Base-by-base conservation (phyloP, 805 yeast species). In the Hanseniaspora lachancei region DNA sequence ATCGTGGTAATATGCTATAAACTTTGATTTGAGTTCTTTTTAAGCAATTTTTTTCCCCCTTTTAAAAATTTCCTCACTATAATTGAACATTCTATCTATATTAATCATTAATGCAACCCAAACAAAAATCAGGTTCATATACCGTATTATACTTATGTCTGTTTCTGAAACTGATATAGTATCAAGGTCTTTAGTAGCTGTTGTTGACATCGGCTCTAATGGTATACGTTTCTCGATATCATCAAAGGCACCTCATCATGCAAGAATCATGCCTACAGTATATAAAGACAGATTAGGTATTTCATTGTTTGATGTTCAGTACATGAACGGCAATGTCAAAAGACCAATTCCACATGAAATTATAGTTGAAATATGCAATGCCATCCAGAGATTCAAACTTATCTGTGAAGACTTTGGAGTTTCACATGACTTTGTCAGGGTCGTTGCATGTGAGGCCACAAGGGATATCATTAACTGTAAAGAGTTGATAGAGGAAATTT, bases 321-420 rank as follows among this genome's bases (percentile, higher is more conserved):
- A 71, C 64, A 63, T 72, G 58, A 57, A 75, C 6, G 60, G 72
- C 58, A 61, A 73, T 46, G 70, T 66, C 15, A 76, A 74, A 59
- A 72, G 71, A 15, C 84, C 84, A 0, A 80, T 80, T 43, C 83
- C 83, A 0, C 69, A 72, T 3, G 78, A 76, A 43, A 79, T 78
- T 3, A 79, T 84, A 36, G 65, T 66, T 23, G 87, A 82, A 57
- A 78, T 84, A 21, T 74, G 79, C 55, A 72, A 75, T 23, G 82
- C 86, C 2, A 76, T 85, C 78, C 74, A 75, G 59, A 74, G 91
- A 61, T 84, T 84, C 69, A 77, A 78, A 62, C 70, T 77, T 60
- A 81, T 84, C 44, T 85, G 91, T 65, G 79, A 76, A 54, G 88
- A 82, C 66, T 84, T 84, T 62, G 88, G 87, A 24, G 89, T 84